Evolutionary conservation across 1,139 yeast species (phyloP), one percentile per base, ranked within the genome.

Genomic region (Suhomyces guaymorum): DNA sequence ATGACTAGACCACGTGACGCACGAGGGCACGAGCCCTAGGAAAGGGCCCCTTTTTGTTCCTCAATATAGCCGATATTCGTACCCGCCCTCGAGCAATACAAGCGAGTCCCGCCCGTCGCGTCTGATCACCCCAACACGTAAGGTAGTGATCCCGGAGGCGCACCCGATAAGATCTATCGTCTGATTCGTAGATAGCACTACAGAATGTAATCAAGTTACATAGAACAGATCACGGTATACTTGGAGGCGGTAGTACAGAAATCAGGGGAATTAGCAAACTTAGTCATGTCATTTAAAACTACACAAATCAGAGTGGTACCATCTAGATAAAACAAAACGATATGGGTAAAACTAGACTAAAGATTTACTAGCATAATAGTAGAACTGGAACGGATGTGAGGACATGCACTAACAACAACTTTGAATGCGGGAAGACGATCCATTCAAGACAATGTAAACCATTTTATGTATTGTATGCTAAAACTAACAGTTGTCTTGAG

Each of bases 21-120:
- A 7, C 15, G 7, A 38, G 44, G 44, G 47, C 44, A 20, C 11
- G 19, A 37, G 41, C 44, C 47, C 45, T 39, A 11, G 10, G 11
- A 3, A 15, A 4, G n/a, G 18, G 19, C 7, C 5, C n/a, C 23
- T 5, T 9, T 15, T 17, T 17, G 19, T 17, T 17, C 19, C 19
- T 17, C n/a, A n/a, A n/a, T n/a, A n/a, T n/a, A n/a, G n/a, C n/a
- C n/a, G n/a, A n/a, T n/a, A n/a, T n/a, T n/a, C n/a, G n/a, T n/a
- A n/a, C n/a, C n/a, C n/a, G n/a, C n/a, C n/a, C n/a, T n/a, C n/a
- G n/a, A n/a, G n/a, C n/a, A n/a, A n/a, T n/a, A n/a, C n/a, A n/a
- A n/a, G n/a, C n/a, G n/a, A n/a, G n/a, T n/a, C n/a, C n/a, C n/a
- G n/a, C n/a, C n/a, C n/a, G n/a, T n/a, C n/a, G n/a, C n/a, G n/a